These are phyloP conservation scores for Fraxinus dipetala DNA, from an alignment of 305 asterid genomes.

Conservation along the genomic window DNA sequence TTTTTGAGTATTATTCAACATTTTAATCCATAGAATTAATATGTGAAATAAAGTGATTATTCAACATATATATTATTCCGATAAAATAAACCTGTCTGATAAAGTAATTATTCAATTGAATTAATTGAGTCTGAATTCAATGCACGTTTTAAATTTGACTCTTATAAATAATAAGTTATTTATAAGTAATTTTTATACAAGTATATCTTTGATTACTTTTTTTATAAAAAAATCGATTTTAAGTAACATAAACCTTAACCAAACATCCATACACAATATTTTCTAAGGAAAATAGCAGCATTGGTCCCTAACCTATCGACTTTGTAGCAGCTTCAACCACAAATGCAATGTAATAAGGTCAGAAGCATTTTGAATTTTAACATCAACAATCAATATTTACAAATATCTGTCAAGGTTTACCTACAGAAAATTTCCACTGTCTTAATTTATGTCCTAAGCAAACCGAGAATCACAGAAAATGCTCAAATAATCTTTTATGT, in stretches of 20 bases:
- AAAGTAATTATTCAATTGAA: too few species aligned
- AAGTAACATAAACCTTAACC: not conserved
- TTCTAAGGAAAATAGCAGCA: not conserved
- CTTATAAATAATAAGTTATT: too few species aligned
- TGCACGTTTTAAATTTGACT: too few species aligned
- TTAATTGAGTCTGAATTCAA: too few species aligned
- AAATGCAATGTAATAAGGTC: not conserved
- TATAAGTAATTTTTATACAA: too few species aligned
- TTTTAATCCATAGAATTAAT: too few species aligned
- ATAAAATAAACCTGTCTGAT: too few species aligned
- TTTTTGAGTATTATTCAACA: too few species aligned
- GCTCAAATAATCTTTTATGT: not conserved
- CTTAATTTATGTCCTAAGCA: not conserved
- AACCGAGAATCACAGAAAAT: not conserved
- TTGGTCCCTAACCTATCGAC: not conserved
- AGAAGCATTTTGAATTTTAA: not conserved
- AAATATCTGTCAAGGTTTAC: not conserved
- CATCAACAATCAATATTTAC: not conserved
- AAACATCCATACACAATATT: not conserved
- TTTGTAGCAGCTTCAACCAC: not conserved
- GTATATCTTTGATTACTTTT: too few species aligned
- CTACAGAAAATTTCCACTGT: not conserved
- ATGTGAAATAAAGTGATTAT: too few species aligned
- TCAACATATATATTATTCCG: too few species aligned
- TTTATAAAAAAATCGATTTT: too few species aligned